Conservation (phyloP, 192 early-diverging fungal species). For the Mycoemilia scoparia region DNA sequence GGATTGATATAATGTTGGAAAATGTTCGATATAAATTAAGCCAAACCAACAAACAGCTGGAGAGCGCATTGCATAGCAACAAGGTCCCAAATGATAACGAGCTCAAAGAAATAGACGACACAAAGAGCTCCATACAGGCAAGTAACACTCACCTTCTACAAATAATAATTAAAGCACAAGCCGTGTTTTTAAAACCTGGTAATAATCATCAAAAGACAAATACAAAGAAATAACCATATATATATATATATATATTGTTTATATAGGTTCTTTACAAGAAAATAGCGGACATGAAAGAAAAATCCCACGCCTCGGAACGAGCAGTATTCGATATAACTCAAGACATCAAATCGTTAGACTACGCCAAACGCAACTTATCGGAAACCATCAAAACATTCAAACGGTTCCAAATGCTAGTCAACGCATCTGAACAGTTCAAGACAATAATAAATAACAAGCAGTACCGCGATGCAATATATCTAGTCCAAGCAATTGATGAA, state of each 20-base stretch:
- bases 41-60: too few relatives aligned
- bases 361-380: slow-evolving; percentile 81
- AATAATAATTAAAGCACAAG: too few relatives aligned
- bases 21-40: too few relatives aligned
- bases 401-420: slow-evolving; percentile 74
- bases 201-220: not conserved
- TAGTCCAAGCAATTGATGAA: slow-evolving; percentile 64
- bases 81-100: too few relatives aligned
- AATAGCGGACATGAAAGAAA: slow-evolving; percentile 68
- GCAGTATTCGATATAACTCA: slow-evolving; percentile 89
- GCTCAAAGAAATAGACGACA: too few relatives aligned
- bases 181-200: not conserved
- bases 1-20: too few relatives aligned
- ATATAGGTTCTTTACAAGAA: slow-evolving; percentile 58
- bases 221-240: not conserved
- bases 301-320: slow-evolving; percentile 65
- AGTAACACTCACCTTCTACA: too few relatives aligned
- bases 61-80: too few relatives aligned
- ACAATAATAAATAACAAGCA: slow-evolving; percentile 40
- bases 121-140: too few relatives aligned
- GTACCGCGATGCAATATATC: slow-evolving; percentile 61
- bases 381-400: slow-evolving; percentile 61
- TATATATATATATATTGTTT: not conserved
- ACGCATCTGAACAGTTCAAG: slow-evolving; percentile 56
- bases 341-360: slow-evolving; percentile 88